Evolutionary conservation across 2,329 filamentous ascomycete species (phyloP), one percentile per base, ranked within the genome.

Genomic region (Claviceps arundinis): DNA sequence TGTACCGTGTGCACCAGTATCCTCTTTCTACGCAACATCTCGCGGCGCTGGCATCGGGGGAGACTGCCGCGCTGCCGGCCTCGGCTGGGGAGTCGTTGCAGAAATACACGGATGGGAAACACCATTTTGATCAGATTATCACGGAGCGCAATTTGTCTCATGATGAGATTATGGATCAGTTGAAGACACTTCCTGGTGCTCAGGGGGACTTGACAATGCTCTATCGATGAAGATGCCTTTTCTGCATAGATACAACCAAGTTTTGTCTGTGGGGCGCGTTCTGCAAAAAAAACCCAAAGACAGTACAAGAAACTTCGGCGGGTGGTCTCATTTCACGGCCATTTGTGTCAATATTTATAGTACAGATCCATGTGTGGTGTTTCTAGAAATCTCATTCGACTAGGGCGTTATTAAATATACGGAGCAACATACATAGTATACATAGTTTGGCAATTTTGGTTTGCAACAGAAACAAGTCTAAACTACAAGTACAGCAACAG

Each of bases 1-100:
- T 98, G 24, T 96, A 96, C 67, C 81, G 93, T 37, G 84, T 96
- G 42, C 89, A 97, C 70, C 94, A 93, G 65, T 94, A 94, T 64
- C 86, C 89, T 30, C 80, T 94, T 1, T 82, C 77, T 4, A 81
- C 80, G 61, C 77, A 80, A 63, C 80, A 81, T 59, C 67, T 84
- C 22, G 72, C 76, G 7, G 70, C 71, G 2, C 63, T 82, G 51
- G 80, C 77, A 1, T 75, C 76, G 41, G 78, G 78, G 1, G 71
- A 76, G 60, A 73, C 72, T 41, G 62, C 67, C 24, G 68, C 71
- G 1, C 53, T 60, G 24, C 60, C 63, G 2, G 9, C 9, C 30
- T 34, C 30, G 30, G 68, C 66, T 9, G 70, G 69, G 3, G 75
- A 78, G 54, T 74, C 75, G 26, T 61, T 91, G 62, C 74, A 82